Conservation (phyloP, 306 rosid species). For the Vigna mungo region DNA sequence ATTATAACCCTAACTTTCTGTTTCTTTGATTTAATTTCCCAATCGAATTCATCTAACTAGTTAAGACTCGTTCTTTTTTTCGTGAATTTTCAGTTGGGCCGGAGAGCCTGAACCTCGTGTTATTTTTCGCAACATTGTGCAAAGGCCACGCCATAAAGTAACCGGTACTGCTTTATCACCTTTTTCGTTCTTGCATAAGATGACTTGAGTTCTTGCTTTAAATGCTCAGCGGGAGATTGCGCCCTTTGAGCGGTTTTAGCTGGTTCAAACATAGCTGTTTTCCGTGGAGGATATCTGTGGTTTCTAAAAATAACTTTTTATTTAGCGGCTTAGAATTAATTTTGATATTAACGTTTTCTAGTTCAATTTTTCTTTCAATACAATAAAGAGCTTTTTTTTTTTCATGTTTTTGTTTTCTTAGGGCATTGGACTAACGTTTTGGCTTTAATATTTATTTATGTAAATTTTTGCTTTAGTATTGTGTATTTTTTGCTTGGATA, state of each 20-base stretch:
- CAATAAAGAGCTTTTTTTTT: not conserved
- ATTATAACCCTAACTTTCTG: conserved; percentile 53
- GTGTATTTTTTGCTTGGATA: not conserved
- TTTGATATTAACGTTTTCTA: not conserved
- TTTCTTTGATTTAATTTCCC: not conserved
- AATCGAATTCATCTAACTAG: not conserved
- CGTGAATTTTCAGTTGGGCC: conserved; percentile 69
- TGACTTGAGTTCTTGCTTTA: too few species aligned
- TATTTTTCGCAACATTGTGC: conserved; percentile 85
- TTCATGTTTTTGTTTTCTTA: not conserved
- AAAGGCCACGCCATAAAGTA: conserved; percentile 82
- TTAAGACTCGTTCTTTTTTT: not conserved
- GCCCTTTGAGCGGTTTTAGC: not conserved
- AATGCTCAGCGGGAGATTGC: not conserved
- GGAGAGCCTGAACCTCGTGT: conserved; percentile 88
- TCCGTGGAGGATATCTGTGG: not conserved
- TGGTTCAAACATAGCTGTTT: not conserved
- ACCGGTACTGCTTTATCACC: conserved; percentile 46
- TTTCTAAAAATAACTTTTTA: not conserved
- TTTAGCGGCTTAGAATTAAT: not conserved
- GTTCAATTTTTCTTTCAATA: not conserved
- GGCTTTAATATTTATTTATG: not conserved
- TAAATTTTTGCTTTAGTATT: not conserved
- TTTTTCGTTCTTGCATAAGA: not conserved
- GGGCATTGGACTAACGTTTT: not conserved